Conservation (phyloP, 768 basidiomycete genomes). For the Rickenella mellea region DNA sequence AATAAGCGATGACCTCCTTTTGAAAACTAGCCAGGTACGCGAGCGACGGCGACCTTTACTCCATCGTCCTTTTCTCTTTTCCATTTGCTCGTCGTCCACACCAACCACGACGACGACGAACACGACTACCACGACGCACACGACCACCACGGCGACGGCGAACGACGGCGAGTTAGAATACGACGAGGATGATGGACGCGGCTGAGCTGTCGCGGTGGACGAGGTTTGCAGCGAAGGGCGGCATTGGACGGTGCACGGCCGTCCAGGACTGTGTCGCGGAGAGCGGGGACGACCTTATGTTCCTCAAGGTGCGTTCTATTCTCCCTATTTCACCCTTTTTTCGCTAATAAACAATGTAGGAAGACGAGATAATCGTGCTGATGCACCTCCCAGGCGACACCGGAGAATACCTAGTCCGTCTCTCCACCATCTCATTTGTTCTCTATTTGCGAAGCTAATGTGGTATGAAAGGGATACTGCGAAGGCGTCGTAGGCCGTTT, state of each 20-base stretch:
- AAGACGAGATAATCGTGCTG: constrained; percentile 71
- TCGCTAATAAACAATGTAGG: constrained; percentile 29
- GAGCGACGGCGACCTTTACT: too few relatives aligned
- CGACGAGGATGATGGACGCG: constrained; percentile 49
- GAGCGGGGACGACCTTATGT: constrained; percentile 73
- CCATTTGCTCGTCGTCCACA: too few relatives aligned
- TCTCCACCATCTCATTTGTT: background rate
- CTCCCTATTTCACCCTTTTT: background rate
- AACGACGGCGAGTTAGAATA: too few relatives aligned
- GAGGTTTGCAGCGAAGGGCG: constrained; percentile 76
- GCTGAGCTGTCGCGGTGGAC: constrained; percentile 72
- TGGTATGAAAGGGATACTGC: constrained; percentile 57
- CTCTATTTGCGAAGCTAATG: background rate
- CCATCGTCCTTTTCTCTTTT: too few relatives aligned
- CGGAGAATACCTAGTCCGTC: constrained; percentile 53
- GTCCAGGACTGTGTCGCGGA: constrained; percentile 68
- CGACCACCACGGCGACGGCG: too few relatives aligned
- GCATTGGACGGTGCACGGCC: constrained; percentile 75
- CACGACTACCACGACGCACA: too few relatives aligned
- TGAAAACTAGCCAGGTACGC: too few relatives aligned
- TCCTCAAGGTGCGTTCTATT: constrained; percentile 51
- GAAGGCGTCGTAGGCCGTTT: constrained; percentile 83
- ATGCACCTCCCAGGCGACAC: constrained; percentile 54
- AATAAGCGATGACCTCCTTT: too few relatives aligned
- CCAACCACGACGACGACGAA: too few relatives aligned